Percentiles rank a stretch among this genome's conserved stretches.
phyloP scores from a whole-genome alignment of 2,329 filamentous ascomycete species.

The Tolypocladium tropicale region DNA sequence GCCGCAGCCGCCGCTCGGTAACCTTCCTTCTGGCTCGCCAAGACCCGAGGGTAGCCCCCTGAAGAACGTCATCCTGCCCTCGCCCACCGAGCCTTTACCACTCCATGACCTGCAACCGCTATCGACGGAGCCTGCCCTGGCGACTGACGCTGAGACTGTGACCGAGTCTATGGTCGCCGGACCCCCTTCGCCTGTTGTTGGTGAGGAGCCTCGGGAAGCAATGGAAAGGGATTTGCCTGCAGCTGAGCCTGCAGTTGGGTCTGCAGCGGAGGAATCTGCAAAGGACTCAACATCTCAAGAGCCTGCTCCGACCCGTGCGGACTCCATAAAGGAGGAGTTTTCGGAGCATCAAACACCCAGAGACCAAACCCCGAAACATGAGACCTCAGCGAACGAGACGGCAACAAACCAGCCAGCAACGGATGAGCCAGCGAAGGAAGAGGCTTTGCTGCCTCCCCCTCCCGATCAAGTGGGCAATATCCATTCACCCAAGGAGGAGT shows the following conservation, averaged over 20 bases:
- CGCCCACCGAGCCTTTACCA: constrained; percentile 27
- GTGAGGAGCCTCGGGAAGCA: constrained; percentile 16
- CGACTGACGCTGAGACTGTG: constrained; percentile 3
- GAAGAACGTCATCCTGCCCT: constrained; percentile 39
- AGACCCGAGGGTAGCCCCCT: constrained; percentile 40
- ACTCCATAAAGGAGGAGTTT: not conserved
- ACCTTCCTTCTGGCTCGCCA: constrained; percentile 17
- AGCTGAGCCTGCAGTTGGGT: constrained; percentile 6
- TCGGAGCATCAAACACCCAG: not conserved
- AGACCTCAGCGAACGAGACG: not conserved
- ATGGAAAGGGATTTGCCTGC: constrained; percentile 16
- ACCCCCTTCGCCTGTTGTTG: constrained; percentile 20
- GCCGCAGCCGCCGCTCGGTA: constrained; percentile 17
- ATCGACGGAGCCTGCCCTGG: not conserved
- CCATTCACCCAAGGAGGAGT: constrained; percentile 20
- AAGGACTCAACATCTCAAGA: not conserved
- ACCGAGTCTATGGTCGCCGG: constrained; percentile 16
- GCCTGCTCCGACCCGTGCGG: not conserved
- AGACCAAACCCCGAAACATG: not conserved
- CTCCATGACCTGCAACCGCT: constrained; percentile 5
- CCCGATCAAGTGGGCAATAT: constrained; percentile 31
- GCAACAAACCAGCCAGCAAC: not conserved
- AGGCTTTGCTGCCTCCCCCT: constrained; percentile 22
- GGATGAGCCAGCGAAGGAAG: constrained; percentile 1
- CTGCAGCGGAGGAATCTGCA: not conserved